phyloP scores from a whole-genome alignment of 176 grass and related monocot species.

The Rhynchospora pubera region DNA sequence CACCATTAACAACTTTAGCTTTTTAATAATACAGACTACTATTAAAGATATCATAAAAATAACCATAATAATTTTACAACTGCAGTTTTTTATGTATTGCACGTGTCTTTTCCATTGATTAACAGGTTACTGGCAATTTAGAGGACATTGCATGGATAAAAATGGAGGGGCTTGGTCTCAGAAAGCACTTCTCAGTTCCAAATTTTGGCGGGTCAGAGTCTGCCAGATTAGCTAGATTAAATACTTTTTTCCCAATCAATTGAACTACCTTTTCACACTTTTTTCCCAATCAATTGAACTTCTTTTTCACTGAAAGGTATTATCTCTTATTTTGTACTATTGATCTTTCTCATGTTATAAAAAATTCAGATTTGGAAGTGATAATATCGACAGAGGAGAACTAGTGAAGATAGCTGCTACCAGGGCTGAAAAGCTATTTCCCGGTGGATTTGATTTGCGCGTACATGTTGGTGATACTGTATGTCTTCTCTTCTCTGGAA shows the following conservation, averaged over 20 bases:
- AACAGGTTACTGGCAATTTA: slow-evolving; percentile 39
- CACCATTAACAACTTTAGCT: neutral
- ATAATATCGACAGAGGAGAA: slow-evolving; percentile 34
- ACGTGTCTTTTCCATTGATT: slow-evolving; percentile 4
- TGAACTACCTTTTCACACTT: no score
- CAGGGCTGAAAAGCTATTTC: slow-evolving; percentile 19
- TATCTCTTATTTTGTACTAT: neutral
- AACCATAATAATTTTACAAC: neutral
- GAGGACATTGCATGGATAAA: slow-evolving; percentile 47
- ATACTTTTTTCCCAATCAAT: neutral
- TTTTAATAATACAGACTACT: no score
- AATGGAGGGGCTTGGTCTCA: slow-evolving; percentile 34
- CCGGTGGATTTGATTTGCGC: slow-evolving; percentile 27
- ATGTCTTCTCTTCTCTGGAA: neutral
- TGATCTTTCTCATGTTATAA: neutral
- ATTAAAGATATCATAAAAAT: neutral
- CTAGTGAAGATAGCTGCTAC: slow-evolving; percentile 37
- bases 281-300: neutral
- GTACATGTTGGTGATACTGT: slow-evolving; percentile 48
- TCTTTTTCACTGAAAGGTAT: neutral
- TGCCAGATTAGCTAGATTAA: slow-evolving; percentile 1
- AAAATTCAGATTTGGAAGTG: slow-evolving; percentile 34
- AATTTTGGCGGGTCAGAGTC: slow-evolving; percentile 37
- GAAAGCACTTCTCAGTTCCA: slow-evolving; percentile 36
- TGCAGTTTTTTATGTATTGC: neutral